A percentile compares a stretch with the other conserved stretches of the same genome.
Evolutionary conservation across 2,329 filamentous ascomycete genomes (phyloP).

Genomic region (Allantophomopsis cytisporea): DNA sequence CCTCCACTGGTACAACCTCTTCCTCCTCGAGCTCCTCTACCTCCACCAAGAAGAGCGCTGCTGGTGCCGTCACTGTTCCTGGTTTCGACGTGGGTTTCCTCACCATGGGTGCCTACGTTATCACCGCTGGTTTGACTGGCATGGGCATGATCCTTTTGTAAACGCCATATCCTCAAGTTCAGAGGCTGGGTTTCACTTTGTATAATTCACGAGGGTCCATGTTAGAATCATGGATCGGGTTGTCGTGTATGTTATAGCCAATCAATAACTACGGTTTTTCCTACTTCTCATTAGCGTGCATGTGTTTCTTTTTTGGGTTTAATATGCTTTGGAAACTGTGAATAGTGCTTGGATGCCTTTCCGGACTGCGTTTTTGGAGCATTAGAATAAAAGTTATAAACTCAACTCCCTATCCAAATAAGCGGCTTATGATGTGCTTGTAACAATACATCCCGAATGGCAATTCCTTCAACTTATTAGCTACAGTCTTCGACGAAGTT

Average conservation of each 20-base stretch:
- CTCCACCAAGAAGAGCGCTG: constrained; percentile 17
- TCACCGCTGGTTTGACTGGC: constrained; percentile 34
- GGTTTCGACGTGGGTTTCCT: constrained; percentile 28
- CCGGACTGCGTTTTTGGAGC: no score
- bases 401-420: no score
- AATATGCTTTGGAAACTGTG: no score
- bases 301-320: background rate
- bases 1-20: constrained; percentile 16
- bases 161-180: background rate
- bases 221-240: background rate
- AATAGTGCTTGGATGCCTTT: no score
- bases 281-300: background rate
- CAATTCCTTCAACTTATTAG: no score
- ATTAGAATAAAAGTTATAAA: no score
- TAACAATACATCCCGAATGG: no score
- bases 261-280: background rate
- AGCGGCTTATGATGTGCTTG: no score
- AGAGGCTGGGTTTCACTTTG: background rate
- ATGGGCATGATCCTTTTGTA: constrained; percentile 41
- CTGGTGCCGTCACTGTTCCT: constrained; percentile 26
- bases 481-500: no score
- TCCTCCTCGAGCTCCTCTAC: constrained; percentile 11
- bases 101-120: constrained; percentile 32
- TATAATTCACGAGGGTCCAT: background rate
- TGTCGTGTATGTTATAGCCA: background rate